phyloP scores from a whole-genome alignment of 345 rosid genomes.

The Eucalyptus polybractea region DNA sequence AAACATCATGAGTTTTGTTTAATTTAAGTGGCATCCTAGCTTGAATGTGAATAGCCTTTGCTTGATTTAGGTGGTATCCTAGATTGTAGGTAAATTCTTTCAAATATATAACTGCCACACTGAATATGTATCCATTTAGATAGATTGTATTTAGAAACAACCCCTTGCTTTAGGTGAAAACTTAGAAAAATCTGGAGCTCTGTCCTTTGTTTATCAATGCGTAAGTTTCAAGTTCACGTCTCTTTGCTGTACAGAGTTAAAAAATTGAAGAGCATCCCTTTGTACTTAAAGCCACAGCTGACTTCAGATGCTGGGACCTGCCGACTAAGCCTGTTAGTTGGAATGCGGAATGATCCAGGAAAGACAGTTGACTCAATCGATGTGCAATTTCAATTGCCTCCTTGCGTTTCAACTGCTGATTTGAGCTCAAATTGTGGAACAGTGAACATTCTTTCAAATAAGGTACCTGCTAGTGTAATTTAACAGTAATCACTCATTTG shows the following conservation, averaged over 20 bases:
- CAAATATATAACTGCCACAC: neutral
- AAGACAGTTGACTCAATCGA: constrained; percentile 68
- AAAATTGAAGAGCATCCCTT: constrained; percentile 72
- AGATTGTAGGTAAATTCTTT: neutral
- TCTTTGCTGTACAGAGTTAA: constrained; percentile 33
- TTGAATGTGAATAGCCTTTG: neutral
- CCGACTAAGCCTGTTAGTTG: constrained; percentile 65
- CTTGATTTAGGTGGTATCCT: neutral
- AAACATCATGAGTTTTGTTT: neutral
- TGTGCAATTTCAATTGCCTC: constrained; percentile 70
- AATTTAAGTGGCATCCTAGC: neutral
- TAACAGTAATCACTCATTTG: neutral
- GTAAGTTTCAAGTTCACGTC: neutral
- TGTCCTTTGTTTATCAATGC: neutral
- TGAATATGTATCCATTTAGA: neutral
- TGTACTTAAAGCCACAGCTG: constrained; percentile 87
- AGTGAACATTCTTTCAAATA: constrained; percentile 61
- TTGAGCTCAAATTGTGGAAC: constrained; percentile 86
- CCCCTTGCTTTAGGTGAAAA: neutral
- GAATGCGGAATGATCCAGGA: constrained; percentile 76
- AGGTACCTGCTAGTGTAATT: constrained; percentile 22
- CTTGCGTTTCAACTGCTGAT: constrained; percentile 66
- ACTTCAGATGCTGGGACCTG: constrained; percentile 68
- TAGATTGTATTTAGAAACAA: neutral
- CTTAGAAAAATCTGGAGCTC: neutral